These are phyloP conservation scores for Podospora didyma DNA, from an alignment of 495 filamentous ascomycete species.

Conservation along the genomic window DNA sequence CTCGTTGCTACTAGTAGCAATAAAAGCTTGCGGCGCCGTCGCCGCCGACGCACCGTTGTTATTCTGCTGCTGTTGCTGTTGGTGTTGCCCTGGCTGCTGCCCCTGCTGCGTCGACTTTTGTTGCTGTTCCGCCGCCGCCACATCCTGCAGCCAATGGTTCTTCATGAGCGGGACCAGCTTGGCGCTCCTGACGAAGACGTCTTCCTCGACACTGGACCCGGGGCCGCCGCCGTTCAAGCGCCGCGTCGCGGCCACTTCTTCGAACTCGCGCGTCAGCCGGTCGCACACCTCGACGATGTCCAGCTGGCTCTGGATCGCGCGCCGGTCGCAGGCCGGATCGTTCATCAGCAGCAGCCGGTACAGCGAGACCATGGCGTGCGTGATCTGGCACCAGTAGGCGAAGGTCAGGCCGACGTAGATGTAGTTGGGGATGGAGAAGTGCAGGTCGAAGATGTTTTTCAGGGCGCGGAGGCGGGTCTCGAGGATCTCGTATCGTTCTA, in stretches of 20 bases:
- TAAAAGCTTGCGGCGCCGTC: no score
- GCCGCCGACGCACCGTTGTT: no score
- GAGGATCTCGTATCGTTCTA: constrained; percentile 26
- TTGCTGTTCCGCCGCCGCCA: constrained; percentile 2
- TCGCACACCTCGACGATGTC: constrained; percentile 31
- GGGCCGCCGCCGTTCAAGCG: background rate
- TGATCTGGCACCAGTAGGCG: constrained; percentile 26
- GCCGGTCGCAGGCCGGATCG: constrained; percentile 35
- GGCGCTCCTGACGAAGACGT: constrained; percentile 14
- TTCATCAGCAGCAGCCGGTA: constrained; percentile 27
- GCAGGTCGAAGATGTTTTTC: constrained; percentile 22
- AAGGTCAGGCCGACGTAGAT: constrained; percentile 27
- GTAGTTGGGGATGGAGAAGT: constrained; percentile 25
- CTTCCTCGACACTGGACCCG: constrained; percentile 16
- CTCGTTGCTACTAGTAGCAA: no score
- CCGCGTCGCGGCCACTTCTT: constrained; percentile 12
- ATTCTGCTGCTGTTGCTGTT: no score
- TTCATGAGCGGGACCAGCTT: constrained; percentile 17
- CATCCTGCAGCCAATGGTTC: constrained; percentile 9
- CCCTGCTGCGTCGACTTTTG: constrained; percentile 5
- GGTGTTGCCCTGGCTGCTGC: no score
- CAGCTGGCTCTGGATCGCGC: constrained; percentile 19
- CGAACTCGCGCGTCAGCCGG: constrained; percentile 18
- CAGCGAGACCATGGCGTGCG: constrained; percentile 24
- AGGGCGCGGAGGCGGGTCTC: constrained; percentile 21